phyloP scores from a whole-genome alignment of 257 asterid species.

The Fraxinus quadrangulata region DNA sequence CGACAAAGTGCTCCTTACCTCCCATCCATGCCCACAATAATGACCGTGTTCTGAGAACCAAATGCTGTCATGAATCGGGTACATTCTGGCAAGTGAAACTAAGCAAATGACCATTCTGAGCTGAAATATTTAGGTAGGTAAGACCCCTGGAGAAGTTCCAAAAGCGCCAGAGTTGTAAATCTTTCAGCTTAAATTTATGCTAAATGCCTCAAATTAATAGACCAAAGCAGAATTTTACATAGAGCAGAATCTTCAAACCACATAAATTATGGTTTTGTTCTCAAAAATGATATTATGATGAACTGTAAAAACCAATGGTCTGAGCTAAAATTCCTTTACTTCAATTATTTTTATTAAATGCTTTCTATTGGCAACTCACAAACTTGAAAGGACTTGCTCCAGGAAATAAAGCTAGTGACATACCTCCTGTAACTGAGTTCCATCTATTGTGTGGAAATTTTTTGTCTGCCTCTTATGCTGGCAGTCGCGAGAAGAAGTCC shows the following conservation, averaged over 20 bases:
- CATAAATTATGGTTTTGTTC: neutral
- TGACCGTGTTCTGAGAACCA: constrained; percentile 68
- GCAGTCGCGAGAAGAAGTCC: constrained; percentile 97
- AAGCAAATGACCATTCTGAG: constrained; percentile 98
- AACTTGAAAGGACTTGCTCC: neutral
- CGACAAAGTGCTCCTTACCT: constrained; percentile 47
- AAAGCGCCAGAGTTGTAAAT: neutral
- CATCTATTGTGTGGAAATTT: constrained; percentile 95
- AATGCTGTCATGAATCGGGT: constrained; percentile 75
- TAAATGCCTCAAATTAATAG: constrained; percentile 2
- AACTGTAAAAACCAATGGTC: constrained; percentile 8
- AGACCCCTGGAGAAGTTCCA: constrained; percentile 56
- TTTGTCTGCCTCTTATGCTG: constrained; percentile 77
- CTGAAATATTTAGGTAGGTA: constrained; percentile 97
- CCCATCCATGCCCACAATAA: constrained; percentile 75
- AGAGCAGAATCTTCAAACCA: neutral
- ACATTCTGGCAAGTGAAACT: constrained; percentile 73
- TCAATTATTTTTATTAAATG: neutral
- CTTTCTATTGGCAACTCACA: neutral
- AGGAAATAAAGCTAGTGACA: constrained; percentile 7
- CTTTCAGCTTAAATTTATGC: constrained; percentile 6
- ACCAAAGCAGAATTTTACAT: neutral
- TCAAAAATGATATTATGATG: neutral
- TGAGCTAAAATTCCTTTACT: neutral
- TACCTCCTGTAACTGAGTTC: constrained; percentile 93